Percentiles rank a stretch among this genome's conserved stretches.
phyloP scores from a whole-genome alignment of 805 yeast species.

The Monosporozyma unispora region DNA sequence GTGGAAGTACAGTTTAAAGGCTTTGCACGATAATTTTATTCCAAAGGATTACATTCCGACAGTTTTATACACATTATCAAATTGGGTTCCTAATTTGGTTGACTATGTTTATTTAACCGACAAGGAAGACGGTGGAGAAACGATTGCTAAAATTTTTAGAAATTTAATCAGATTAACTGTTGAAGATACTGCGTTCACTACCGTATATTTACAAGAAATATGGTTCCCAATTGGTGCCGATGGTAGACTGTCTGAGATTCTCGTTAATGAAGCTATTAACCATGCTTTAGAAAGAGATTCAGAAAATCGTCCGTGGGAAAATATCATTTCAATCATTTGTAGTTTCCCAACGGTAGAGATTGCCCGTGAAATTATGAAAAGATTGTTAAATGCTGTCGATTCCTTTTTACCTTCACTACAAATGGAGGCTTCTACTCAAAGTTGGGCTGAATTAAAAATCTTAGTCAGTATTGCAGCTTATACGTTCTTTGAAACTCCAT shows the following conservation, averaged over 20 bases:
- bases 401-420: conserved; percentile 38
- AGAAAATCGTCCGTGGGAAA: conserved; percentile 63
- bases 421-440: conserved; percentile 38
- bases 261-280: conserved; percentile 66
- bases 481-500: conserved; percentile 60
- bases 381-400: conserved; percentile 47
- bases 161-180: conserved; percentile 53
- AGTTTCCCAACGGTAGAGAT: conserved; percentile 63
- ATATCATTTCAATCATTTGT: conserved; percentile 52
- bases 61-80: conserved; percentile 35
- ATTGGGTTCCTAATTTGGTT: conserved; percentile 68
- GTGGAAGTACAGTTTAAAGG: conserved; percentile 23
- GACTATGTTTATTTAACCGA: conserved; percentile 45
- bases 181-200: conserved; percentile 37
- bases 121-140: conserved; percentile 51
- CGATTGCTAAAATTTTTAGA: conserved; percentile 51
- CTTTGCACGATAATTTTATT: conserved; percentile 16
- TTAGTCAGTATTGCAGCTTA: conserved; percentile 54
- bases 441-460: conserved; percentile 65
- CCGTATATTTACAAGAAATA: conserved; percentile 47
- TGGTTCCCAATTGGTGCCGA: conserved; percentile 64
- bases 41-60: conserved; percentile 18
- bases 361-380: conserved; percentile 52
- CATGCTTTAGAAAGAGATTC: conserved; percentile 70
- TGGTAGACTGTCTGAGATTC: conserved; percentile 44